Base-by-base conservation (phyloP, 1,284 basidiomycete species). In the Cryptococcus sp. region DNA sequence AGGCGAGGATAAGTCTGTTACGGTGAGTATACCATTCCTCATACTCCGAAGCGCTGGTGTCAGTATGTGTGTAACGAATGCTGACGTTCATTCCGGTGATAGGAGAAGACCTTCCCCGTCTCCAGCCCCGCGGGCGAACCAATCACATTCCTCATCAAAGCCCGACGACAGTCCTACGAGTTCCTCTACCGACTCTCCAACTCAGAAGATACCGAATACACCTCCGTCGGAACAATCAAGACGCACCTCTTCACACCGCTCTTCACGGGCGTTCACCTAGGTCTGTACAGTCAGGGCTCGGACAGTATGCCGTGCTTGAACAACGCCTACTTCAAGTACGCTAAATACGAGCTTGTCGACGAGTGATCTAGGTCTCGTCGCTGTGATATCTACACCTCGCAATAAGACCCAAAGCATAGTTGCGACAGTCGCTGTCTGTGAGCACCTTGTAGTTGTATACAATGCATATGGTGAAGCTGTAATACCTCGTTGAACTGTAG, bases 261-360 rank as follows among this genome's bases (percentile, higher is more conserved):
- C 6, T 70, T 70, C 61, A 70, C 66, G 13, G 68, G 66, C 17
- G 56, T 56, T 10, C 63, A 64, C 27, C 48, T 70, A 11, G 68
- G 66, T 20, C 38, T 67, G 8, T 70, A 62, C 44, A 62, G 62
- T 8, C 66, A 67, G 31, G 66, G 66, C 15, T 53, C 54, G 20
- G 49, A 59, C 31, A 54, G 54, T 19, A 53, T 42, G 3, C 55
- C 60, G 15, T 65, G 60, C 44, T 47, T 55, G 4, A 46, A 53
- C 16, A 31, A 50, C 7, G 65, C 65, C 2, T 57, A 61, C 44
- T 65, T 67, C 56, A 50, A 56, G 25, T 61, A 67, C 53, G 64
- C 59, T 7, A 48, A 52, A 38, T 61, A 53, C 55, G 52, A 50
- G 31, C 31, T 35, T 35, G 31, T 35, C 31, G 31, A 35, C 31